Conservation (phyloP, 1,284 basidiomycete genomes). For the Vanrija sp. region DNA sequence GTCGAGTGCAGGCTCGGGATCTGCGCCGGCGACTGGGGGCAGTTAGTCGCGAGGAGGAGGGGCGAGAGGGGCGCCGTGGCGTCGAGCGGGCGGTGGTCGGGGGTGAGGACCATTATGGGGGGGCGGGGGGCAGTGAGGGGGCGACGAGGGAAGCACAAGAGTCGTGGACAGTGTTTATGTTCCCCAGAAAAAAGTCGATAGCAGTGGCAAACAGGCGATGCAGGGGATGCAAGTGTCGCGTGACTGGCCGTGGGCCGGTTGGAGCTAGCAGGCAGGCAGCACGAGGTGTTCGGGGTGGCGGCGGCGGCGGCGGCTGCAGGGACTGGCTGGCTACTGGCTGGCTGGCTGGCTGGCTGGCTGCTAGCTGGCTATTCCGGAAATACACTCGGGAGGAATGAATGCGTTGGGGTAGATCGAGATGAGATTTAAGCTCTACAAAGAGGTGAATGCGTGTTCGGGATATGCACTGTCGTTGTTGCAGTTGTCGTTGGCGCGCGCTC, state of each 20-base stretch:
- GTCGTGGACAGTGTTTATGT: not conserved
- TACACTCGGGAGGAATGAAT: too few species aligned
- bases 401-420: too few species aligned
- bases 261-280: not conserved
- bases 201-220: not conserved
- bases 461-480: too few species aligned
- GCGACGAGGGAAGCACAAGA: too few species aligned
- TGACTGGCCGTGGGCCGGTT: not conserved
- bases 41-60: slow-evolving; percentile 9
- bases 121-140: not conserved
- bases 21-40: not conserved
- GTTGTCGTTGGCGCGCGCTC: too few species aligned
- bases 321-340: not conserved
- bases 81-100: slow-evolving; percentile 16
- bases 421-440: too few species aligned
- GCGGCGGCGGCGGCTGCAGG: not conserved
- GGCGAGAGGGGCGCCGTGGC: slow-evolving; percentile 18
- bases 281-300: not conserved
- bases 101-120: slow-evolving; percentile 25
- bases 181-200: too few species aligned
- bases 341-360: too few species aligned
- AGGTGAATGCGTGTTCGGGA: too few species aligned
- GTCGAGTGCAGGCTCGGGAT: not conserved
- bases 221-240: not conserved
- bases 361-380: too few species aligned